These are phyloP conservation scores for Ophiostoma triangulosporum DNA, from an alignment of 2,329 filamentous ascomycete genomes.

Conservation along the genomic window DNA sequence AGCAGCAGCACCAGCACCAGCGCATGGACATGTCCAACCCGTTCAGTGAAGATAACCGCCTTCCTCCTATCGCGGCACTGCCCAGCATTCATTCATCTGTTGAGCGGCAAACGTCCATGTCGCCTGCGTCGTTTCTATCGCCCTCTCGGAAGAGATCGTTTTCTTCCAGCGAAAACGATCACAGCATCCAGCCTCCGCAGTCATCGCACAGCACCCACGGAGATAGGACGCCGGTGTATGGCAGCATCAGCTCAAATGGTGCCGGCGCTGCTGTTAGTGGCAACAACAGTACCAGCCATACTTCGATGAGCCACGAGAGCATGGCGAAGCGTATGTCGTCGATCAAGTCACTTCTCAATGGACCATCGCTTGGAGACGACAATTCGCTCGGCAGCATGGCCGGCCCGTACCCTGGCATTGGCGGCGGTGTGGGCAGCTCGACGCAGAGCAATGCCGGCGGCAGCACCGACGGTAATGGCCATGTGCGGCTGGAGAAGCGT, in stretches of 20 bases:
- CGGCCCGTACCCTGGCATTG: conserved; percentile 10
- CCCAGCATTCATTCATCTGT: conserved; percentile 28
- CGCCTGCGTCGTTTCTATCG: conserved; percentile 46
- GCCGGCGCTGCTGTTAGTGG: not conserved
- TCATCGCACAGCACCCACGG: not conserved
- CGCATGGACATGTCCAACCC: conserved; percentile 28
- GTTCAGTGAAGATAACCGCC: conserved; percentile 41
- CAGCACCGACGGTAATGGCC: not conserved
- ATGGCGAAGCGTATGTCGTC: conserved; percentile 54
- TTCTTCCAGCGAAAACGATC: conserved; percentile 43
- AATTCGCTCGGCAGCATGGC: conserved; percentile 13
- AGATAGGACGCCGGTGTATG: not conserved
- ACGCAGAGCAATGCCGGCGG: not conserved
- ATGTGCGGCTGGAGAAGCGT: conserved; percentile 38
- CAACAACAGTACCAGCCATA: conserved; percentile 10
- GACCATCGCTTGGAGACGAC: conserved; percentile 26
- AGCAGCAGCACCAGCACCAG: conserved; percentile 16
- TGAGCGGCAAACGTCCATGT: conserved; percentile 44
- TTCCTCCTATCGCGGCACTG: conserved; percentile 33
- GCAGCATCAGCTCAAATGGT: not conserved
- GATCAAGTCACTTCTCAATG: conserved; percentile 64
- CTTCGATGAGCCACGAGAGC: conserved; percentile 25
- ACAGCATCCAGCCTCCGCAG: not conserved
- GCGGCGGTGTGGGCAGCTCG: not conserved
- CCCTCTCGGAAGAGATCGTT: conserved; percentile 54